A percentile compares a stretch with the other conserved stretches of the same genome.
Conservation (phyloP, 768 basidiomycete genomes). For the Suillus alpinus region DNA sequence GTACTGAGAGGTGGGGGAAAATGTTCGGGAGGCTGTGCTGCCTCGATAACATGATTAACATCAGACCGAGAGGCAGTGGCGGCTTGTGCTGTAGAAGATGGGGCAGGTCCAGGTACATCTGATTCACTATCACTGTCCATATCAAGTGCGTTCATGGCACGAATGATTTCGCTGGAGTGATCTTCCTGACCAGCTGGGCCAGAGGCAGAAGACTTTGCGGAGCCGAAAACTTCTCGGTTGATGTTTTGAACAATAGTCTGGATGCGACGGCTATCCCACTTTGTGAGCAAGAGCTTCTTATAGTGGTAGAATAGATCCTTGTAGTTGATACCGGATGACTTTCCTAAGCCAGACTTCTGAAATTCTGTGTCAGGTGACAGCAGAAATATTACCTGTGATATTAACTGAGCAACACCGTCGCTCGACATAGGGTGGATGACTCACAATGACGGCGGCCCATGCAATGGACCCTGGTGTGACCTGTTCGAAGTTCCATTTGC, state of each 20-base stretch:
- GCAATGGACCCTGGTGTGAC: neutral
- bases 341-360: neutral
- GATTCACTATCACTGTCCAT: too few relatives aligned
- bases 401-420: neutral
- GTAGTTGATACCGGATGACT: neutral
- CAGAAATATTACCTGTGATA: neutral
- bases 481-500: neutral
- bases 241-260: constrained; percentile 1
- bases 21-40: too few relatives aligned
- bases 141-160: too few relatives aligned
- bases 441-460: constrained; percentile 1
- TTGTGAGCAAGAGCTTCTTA: neutral
- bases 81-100: too few relatives aligned
- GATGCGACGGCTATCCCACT: neutral
- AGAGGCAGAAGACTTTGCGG: neutral
- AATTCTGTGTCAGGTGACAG: neutral
- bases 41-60: too few relatives aligned
- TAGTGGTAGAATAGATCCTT: neutral
- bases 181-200: too few relatives aligned
- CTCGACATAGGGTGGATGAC: neutral
- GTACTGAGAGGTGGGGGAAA: too few relatives aligned
- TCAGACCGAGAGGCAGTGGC: too few relatives aligned
- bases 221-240: neutral
- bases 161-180: too few relatives aligned
- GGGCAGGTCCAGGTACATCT: too few relatives aligned